Conservation (phyloP, 2,329 filamentous ascomycete genomes). For the Aspergillus viridinutans region DNA sequence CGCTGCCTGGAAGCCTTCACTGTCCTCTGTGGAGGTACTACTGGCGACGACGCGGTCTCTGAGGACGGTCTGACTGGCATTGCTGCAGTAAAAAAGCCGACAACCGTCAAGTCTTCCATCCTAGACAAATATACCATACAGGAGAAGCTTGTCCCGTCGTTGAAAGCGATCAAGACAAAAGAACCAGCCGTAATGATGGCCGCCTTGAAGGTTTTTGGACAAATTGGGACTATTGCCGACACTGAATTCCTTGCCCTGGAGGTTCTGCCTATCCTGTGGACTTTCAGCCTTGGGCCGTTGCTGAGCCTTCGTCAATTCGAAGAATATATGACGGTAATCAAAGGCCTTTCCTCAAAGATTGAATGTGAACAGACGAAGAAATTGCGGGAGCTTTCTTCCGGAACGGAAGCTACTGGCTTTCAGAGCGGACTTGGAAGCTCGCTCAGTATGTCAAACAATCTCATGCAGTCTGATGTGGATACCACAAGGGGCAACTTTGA, state of each 20-base stretch:
- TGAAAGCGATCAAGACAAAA: constrained; percentile 94
- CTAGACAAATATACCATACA: constrained; percentile 98
- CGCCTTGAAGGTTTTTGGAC: constrained; percentile 74
- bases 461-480: constrained; percentile 47
- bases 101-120: constrained; percentile 66
- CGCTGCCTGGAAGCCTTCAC: constrained; percentile 85
- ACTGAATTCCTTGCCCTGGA: constrained; percentile 90
- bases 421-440: constrained; percentile 24
- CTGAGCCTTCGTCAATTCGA: constrained; percentile 86
- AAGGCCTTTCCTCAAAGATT: constrained; percentile 69
- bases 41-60: constrained; percentile 43
- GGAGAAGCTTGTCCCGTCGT: constrained; percentile 87
- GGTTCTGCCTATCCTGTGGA: constrained; percentile 84
- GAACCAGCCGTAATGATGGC: constrained; percentile 98
- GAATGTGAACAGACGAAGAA: constrained; percentile 88
- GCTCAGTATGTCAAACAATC: constrained; percentile 22
- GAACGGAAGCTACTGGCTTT: constrained; percentile 48
- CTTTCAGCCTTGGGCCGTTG: constrained; percentile 83
- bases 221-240: constrained; percentile 78
- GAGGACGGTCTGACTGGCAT: constrained; percentile 75
- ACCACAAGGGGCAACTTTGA: constrained; percentile 73
- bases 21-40: constrained; percentile 76
- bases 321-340: constrained; percentile 84
- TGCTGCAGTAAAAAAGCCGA: constrained; percentile 46
- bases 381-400: constrained; percentile 73